A percentile compares a stretch with the other conserved stretches of the same genome.
Conservation (phyloP, 2,329 filamentous ascomycete genomes). For the Diaporthe sp. region DNA sequence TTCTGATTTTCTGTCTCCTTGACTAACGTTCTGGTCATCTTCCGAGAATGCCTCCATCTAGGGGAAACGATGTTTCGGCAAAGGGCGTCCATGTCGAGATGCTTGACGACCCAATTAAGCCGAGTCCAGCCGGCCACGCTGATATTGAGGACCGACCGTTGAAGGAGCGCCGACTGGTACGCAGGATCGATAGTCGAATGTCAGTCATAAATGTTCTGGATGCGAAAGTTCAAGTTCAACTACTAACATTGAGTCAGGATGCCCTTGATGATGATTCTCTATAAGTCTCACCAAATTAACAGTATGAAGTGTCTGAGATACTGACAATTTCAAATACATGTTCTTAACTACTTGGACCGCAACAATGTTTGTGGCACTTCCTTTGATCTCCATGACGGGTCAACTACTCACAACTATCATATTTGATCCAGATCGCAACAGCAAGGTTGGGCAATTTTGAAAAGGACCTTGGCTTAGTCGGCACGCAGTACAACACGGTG, state of each 20-base stretch:
- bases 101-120: conserved; percentile 12
- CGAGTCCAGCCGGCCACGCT: not conserved
- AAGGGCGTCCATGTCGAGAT: not conserved
- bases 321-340: conserved; percentile 51
- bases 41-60: not conserved
- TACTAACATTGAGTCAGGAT: not conserved
- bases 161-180: not conserved
- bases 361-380: conserved; percentile 43
- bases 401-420: not conserved
- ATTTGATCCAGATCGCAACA: conserved; percentile 43
- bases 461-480: conserved; percentile 56
- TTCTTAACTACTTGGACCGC: conserved; percentile 70
- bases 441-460: conserved; percentile 61
- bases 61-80: not conserved
- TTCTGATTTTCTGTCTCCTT: not conserved
- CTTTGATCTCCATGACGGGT: not conserved
- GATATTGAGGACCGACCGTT: conserved; percentile 4
- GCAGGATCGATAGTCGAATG: conserved; percentile 14
- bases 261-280: conserved; percentile 23
- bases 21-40: not conserved
- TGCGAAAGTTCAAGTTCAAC: not conserved
- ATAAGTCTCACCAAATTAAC: conserved; percentile 10
- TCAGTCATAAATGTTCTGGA: not conserved
- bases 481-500: conserved; percentile 55
- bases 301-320: not conserved